phyloP scores from a whole-genome alignment of 352 stramenopile genomes.

The Phytophthora pini region DNA sequence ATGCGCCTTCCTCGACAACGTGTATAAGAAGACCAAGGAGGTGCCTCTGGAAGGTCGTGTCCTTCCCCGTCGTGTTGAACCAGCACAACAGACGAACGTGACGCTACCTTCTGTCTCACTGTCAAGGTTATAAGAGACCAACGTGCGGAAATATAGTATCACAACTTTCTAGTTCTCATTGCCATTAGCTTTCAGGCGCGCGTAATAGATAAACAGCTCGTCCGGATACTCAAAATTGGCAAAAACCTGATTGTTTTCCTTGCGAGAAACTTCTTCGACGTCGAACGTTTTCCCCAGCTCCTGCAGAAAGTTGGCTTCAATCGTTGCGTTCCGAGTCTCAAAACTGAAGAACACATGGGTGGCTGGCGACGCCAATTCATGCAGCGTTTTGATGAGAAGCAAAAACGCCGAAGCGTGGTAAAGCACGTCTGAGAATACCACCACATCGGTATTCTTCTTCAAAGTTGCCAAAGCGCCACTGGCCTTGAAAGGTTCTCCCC shows the following conservation, averaged over 20 bases:
- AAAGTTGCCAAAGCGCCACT: constrained; percentile 30
- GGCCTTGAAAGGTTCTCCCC: constrained; percentile 37
- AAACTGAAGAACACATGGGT: constrained; percentile 53
- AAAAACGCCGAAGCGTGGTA: constrained; percentile 51
- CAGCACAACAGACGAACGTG: not conserved
- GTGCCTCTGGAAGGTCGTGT: constrained; percentile 37
- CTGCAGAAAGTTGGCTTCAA: constrained; percentile 51
- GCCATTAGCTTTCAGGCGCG: constrained; percentile 23
- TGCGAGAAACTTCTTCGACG: constrained; percentile 26
- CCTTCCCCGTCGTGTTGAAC: constrained; percentile 13
- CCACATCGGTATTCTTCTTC: constrained; percentile 37
- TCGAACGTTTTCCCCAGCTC: constrained; percentile 36
- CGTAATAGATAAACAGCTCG: constrained; percentile 56
- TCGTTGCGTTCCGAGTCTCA: constrained; percentile 48
- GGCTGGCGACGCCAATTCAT: constrained; percentile 25
- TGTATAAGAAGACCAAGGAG: constrained; percentile 53
- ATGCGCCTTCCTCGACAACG: constrained; percentile 60
- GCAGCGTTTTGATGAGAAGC: constrained; percentile 46
- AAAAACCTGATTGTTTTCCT: constrained; percentile 32
- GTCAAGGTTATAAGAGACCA: constrained; percentile 35
- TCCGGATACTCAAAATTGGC: constrained; percentile 44
- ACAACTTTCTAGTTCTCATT: constrained; percentile 15
- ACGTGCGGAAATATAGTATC: constrained; percentile 18
- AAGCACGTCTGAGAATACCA: constrained; percentile 62
- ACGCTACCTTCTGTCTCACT: constrained; percentile 9